Evolutionary conservation across 257 asterid species (phyloP), one percentile per base, ranked within the genome.

Genomic region (Solanum bulbocastanum): DNA sequence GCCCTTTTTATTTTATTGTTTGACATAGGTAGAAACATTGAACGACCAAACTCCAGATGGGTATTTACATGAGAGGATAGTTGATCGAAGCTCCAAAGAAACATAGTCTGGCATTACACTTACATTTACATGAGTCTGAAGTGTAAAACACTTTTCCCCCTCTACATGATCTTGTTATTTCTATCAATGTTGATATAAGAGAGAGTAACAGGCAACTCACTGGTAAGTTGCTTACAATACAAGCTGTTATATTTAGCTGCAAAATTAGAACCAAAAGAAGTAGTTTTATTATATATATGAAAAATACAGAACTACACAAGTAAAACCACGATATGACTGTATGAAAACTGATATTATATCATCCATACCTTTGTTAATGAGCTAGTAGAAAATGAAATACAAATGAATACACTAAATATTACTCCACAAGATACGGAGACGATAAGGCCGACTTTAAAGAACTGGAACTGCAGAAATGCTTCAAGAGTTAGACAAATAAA

Each of bases 211-310:
- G 2, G 33, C 33, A 32, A 32, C 33, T 32, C 33, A 32, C 33
- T 16, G 91, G 87, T 81, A 90, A 27, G 88, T 92, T 92, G 79
- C 76, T 91, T 78, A 91, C 86, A 68, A 93, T 37, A 86, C 90
- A 90, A 32, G 96, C 84, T 13, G 91, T 83, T 87, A 92, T 81
- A 74, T 94, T 91, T 73, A 95, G 91, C 98, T 95, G 97, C 90
- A 74, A 91, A 88, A 85, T 89, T 69, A 65, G 60, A 87, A 88
- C 37, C 40, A 20, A 14, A 39, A 85, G 27, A 37, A 33, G 39
- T 32, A 82, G 88, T 62, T 88, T 72, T 22, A 65, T 87, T 22
- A 39, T 16, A 62, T 65, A 83, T 72, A 33, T 35, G 42, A 44
- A 42, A 39, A 83, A 56, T 68, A 76, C 82, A 82, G 5, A 10